Evolutionary conservation across 2,329 filamentous ascomycete species (phyloP).

Genomic region (Ophiostoma triangulosporum): DNA sequence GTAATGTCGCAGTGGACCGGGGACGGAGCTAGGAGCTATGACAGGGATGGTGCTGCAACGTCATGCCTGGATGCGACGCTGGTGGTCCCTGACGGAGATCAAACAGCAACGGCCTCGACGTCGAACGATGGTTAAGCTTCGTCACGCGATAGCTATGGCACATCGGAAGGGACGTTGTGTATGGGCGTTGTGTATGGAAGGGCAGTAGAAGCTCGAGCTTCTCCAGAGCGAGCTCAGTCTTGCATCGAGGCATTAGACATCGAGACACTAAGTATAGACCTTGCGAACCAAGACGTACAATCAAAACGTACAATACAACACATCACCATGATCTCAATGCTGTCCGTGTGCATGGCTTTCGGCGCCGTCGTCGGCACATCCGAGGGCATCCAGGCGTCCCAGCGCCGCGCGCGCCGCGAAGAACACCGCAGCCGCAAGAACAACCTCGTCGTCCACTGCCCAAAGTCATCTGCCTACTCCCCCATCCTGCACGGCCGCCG

Average conservation of each 20-base stretch:
- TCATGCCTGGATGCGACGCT: background rate
- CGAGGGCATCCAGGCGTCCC: constrained; percentile 33
- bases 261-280: too few relatives aligned
- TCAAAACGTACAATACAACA: too few relatives aligned
- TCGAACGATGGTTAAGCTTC: background rate
- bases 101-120: background rate
- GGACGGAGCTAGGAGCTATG: background rate
- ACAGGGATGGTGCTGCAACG: background rate
- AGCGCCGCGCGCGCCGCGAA: constrained; percentile 30
- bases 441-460: constrained; percentile 32
- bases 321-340: constrained; percentile 15
- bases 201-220: too few relatives aligned
- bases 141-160: background rate
- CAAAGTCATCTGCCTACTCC: constrained; percentile 31
- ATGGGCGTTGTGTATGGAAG: too few relatives aligned
- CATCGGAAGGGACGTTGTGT: too few relatives aligned
- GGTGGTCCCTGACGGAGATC: background rate
- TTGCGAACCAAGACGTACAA: too few relatives aligned
- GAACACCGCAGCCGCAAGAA: constrained; percentile 35
- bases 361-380: constrained; percentile 31
- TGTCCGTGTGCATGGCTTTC: constrained; percentile 26
- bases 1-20: background rate
- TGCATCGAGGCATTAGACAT: too few relatives aligned
- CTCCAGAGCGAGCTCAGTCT: too few relatives aligned
- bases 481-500: constrained; percentile 29